Conservation (phyloP, 306 rosid genomes). For the Medicago arabica region DNA sequence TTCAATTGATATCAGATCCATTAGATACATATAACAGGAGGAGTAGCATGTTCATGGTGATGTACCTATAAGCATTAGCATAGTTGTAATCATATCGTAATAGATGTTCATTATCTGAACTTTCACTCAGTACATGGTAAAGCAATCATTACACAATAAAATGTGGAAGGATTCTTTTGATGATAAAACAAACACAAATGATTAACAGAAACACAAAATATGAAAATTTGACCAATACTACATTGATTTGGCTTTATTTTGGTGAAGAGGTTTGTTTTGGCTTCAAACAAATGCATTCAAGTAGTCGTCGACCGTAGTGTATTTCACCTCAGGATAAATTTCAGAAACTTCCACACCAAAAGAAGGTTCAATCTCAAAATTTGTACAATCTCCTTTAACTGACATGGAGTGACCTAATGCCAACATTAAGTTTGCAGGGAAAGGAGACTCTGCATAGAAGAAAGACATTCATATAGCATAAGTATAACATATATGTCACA, state of each 20-base stretch:
- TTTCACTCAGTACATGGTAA: background rate
- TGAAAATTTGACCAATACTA: background rate
- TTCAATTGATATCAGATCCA: too few relatives aligned
- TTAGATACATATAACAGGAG: too few relatives aligned
- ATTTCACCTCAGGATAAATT: slow-evolving; percentile 55
- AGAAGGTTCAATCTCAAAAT: slow-evolving; percentile 46
- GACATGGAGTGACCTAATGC: slow-evolving; percentile 38
- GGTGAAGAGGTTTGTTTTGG: background rate
- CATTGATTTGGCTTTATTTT: slow-evolving; percentile 15
- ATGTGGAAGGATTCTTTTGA: background rate
- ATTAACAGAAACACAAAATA: background rate
- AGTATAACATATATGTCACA: background rate
- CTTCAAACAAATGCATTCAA: slow-evolving; percentile 49
- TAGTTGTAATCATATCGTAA: background rate
- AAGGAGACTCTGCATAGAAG: slow-evolving; percentile 45
- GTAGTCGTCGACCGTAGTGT: slow-evolving; percentile 44
- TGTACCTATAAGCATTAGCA: too few relatives aligned
- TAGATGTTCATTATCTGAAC: background rate
- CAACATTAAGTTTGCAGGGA: slow-evolving; percentile 38
- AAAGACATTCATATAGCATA: background rate
- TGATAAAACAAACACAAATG: background rate
- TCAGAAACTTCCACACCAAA: slow-evolving; percentile 50
- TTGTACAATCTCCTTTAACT: slow-evolving; percentile 46
- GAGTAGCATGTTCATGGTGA: too few relatives aligned
- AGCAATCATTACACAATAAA: background rate